Percentiles rank a stretch among this genome's conserved stretches.
Conservation (phyloP, 768 basidiomycete species). For the Trametes cingulata region DNA sequence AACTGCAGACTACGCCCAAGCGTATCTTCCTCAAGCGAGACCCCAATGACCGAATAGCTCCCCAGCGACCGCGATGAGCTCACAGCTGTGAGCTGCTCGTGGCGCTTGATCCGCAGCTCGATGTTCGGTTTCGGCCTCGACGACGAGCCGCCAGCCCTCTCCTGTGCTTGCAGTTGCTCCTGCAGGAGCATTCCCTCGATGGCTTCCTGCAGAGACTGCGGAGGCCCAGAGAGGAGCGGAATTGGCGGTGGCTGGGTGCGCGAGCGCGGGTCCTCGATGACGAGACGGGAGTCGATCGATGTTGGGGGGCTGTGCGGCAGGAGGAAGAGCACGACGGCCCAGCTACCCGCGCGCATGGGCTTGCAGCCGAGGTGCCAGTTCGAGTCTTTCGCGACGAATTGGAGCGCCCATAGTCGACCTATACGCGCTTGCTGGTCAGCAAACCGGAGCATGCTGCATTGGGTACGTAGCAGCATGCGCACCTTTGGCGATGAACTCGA, state of each 20-base stretch:
- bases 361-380: not conserved
- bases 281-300: conserved; percentile 52
- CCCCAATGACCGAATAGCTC: conserved; percentile 34
- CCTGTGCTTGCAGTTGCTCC: conserved; percentile 1
- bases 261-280: conserved; percentile 40
- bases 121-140: conserved; percentile 11
- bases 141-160: conserved; percentile 28
- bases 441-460: not conserved
- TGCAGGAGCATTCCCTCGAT: conserved; percentile 3
- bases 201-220: conserved; percentile 4
- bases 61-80: not conserved
- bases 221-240: conserved; percentile 2
- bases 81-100: conserved; percentile 31
- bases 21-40: conserved; percentile 20
- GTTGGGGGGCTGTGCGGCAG: conserved; percentile 60
- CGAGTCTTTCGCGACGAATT: conserved; percentile 35
- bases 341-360: conserved; percentile 21
- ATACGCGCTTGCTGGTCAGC: too few species aligned
- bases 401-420: conserved; percentile 62
- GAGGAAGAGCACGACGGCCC: conserved; percentile 52
- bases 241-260: conserved; percentile 7
- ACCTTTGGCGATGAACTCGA: conserved; percentile 56
- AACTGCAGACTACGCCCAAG: conserved; percentile 14
- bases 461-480: conserved; percentile 4
- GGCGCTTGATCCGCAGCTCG: conserved; percentile 8